Evolutionary conservation across 1,139 yeast genomes (phyloP).

Genomic region (Kurtzmaniella natalensis): DNA sequence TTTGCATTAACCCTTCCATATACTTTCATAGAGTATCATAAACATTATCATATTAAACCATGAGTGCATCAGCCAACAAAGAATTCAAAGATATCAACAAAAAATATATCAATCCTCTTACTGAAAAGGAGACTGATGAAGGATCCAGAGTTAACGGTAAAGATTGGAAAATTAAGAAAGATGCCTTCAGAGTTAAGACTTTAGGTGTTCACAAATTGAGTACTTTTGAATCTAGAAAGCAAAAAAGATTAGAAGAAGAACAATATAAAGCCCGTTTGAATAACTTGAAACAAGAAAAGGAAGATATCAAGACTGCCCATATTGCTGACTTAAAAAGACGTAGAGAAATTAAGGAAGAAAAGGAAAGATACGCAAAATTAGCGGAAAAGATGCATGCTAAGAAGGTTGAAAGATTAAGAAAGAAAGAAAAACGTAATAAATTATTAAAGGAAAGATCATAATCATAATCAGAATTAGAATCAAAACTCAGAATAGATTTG

Average conservation of each 20-base stretch:
- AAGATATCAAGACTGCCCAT: constrained; percentile 44
- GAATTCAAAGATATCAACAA: constrained; percentile 25
- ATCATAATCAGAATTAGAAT: no score
- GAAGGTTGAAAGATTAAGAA: constrained; percentile 73
- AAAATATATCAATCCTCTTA: constrained; percentile 23
- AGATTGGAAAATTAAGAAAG: constrained; percentile 53
- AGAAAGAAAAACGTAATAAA: constrained; percentile 79
- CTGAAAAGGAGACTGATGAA: constrained; percentile 28
- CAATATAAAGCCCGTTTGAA: constrained; percentile 51
- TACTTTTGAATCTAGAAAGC: constrained; percentile 27
- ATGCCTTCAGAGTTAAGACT: constrained; percentile 43
- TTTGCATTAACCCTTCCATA: no score
- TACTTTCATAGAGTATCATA: no score
- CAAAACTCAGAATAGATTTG: no score
- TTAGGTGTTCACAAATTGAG: constrained; percentile 22
- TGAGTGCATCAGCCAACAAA: constrained; percentile 25
- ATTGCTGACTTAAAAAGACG: constrained; percentile 57
- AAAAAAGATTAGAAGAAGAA: constrained; percentile 35
- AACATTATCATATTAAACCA: no score
- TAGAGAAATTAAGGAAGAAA: constrained; percentile 66
- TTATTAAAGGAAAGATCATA: constrained; percentile 61
- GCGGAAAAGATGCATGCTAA: constrained; percentile 75
- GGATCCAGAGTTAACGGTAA: constrained; percentile 52
- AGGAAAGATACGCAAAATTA: constrained; percentile 65
- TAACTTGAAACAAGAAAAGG: constrained; percentile 59